Base-by-base conservation (phyloP, 1,284 basidiomycete genomes). In the Microbotryum scabiosae region DNA sequence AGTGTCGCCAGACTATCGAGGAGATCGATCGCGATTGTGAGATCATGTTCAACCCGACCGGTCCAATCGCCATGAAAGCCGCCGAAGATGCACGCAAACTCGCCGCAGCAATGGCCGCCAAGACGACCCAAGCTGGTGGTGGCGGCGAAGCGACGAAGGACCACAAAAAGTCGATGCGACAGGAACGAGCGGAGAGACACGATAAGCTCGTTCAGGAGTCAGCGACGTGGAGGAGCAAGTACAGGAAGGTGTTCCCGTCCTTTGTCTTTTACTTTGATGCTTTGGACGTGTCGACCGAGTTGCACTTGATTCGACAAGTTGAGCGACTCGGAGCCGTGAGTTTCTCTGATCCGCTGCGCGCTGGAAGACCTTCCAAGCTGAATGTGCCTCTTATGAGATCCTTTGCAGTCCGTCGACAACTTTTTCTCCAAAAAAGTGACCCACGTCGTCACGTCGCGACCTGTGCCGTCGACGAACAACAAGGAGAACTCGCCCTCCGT, bases 181-280 rank as follows among this genome's bases (percentile, higher is more conserved):
- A 16, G 25, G 60, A 44, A 20, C 30, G 55, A 9, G 51, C 54
- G 26, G 61, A 60, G 41, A 54, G 51, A 48, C 59, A 61, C 53
- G 61, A 68, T 45, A 67, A 59, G 46, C 44, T 61, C 28, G 57
- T 44, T 28, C 60, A 59, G 25, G 66, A 66, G 57, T 58, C 59
- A 51, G 59, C 61, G 30, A 58, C 88, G 68, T 97, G 91, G 79
- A 83, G 82, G 68, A 75, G 82, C 49, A 96, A 91, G 78, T 97
- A 92, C 76, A 82, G 81, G 58, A 82, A 83, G 60, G 87, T 86
- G 20, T 94, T 97, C 75, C 89, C 90, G 2, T 79, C 75, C 28
- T 90, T 86, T 78, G 82, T 80, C 21, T 94, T 97, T 77, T 87
- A 92, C 75, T 87, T 97, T 73, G 89, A 92, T 71, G 75, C 80